A percentile compares a stretch with the other conserved stretches of the same genome.
These are phyloP conservation scores for Myxozyma udenii DNA, from an alignment of 805 yeast genomes.

Conservation along the genomic window DNA sequence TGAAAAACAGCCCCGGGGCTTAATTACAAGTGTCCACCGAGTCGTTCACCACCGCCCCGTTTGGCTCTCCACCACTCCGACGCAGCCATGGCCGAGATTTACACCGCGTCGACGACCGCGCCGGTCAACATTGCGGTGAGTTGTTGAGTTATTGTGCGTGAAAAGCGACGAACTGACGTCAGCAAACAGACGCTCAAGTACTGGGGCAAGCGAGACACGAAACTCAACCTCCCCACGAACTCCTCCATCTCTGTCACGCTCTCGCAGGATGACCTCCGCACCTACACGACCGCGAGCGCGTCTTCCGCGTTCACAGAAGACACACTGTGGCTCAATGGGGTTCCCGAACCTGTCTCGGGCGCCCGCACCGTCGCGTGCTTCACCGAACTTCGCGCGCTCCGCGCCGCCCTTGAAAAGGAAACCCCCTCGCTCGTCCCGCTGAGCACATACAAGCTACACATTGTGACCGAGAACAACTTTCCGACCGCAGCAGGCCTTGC, in stretches of 20 bases:
- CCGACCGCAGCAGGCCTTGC: conserved; percentile 99
- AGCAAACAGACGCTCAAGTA: conserved; percentile 74
- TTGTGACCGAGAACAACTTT: conserved; percentile 91
- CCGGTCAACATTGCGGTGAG: conserved; percentile 95
- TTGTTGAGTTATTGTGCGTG: conserved; percentile 22
- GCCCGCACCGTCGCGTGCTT: conserved; percentile 59
- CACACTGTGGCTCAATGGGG: conserved; percentile 82
- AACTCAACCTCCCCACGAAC: conserved; percentile 89
- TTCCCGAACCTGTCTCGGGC: conserved; percentile 63
- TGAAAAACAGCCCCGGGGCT: no score
- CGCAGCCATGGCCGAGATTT: conserved; percentile 36
- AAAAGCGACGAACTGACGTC: neutral
- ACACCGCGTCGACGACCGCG: conserved; percentile 82
- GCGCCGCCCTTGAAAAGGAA: conserved; percentile 57
- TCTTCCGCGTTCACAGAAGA: conserved; percentile 57
- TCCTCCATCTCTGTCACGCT: conserved; percentile 93
- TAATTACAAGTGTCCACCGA: no score
- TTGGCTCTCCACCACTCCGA: no score
- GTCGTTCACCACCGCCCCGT: no score
- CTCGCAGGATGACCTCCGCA: conserved; percentile 84
- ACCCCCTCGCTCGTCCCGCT: conserved; percentile 55
- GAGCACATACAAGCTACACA: conserved; percentile 63
- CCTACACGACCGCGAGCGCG: conserved; percentile 85
- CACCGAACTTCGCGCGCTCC: conserved; percentile 64
- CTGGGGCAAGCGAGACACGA: conserved; percentile 96